Evolutionary conservation across 176 grass and related monocot genomes (phyloP), one percentile per base, ranked within the genome.

Genomic region (Oryza australiensis): DNA sequence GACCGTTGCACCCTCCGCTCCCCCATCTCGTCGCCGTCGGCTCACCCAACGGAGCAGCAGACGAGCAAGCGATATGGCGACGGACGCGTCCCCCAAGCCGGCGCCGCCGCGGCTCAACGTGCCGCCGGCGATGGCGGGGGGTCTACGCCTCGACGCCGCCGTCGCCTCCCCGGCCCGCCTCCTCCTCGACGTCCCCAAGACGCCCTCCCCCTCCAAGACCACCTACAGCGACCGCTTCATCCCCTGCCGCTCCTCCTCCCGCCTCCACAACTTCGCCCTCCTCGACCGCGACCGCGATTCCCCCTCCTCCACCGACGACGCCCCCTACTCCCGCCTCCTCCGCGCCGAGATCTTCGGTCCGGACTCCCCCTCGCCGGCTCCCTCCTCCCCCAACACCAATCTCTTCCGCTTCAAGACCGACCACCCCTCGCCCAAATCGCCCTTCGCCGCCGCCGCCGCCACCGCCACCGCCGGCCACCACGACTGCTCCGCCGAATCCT

Each of bases 211-310:
- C 0, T 93, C 90, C 73, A 98, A 95, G 80, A 82, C 79, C 4
- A 94, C 93, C 29, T 99, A 99, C 80, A 87, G 96, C 67, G 96
- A 99, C 70, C 84, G 96, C 5, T 99, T 99, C 91, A 99, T 95
- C 79, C 96, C 96, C 9, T 99, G 96, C 84, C 85, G 93, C 74
- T 93, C 96, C 77, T 95, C 92, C 28, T 98, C 96, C 11, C 89
- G 93, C 75, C 96, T 98, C 76, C 93, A 99, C 3, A 95, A 94
- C 75, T 99, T 99, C 85, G 81, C 75, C 28, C 83, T 99, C 59
- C 55, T 88, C 18, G 91, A 93, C 63, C 85, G 83, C 18, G 91
- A 93, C 63, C 85, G 83, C 3, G 78, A 87, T 1, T 87, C 88
- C 4, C 64, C 70, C 1, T 63, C 77, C 60, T 63, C 81, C 60